Percentiles rank a stretch among this genome's conserved stretches.
These are phyloP conservation scores for Diaporthe ilicicola DNA, from an alignment of 2,329 filamentous ascomycete genomes.

Conservation along the genomic window DNA sequence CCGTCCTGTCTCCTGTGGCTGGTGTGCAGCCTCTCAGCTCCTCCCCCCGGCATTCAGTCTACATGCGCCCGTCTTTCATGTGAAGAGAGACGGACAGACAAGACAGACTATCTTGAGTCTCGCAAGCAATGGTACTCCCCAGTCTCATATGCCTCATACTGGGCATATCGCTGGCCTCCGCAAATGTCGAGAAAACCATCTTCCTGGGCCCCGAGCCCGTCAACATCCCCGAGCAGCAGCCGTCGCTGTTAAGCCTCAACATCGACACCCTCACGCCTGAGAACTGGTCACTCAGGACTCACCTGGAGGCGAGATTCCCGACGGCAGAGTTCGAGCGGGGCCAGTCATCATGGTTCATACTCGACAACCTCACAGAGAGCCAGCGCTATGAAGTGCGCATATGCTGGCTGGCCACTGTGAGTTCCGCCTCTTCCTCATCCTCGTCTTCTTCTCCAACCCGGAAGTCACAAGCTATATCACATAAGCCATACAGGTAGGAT, in stretches of 20 bases:
- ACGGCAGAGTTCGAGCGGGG: conserved; percentile 61
- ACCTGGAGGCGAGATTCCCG: conserved; percentile 75
- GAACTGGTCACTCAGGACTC: conserved; percentile 65
- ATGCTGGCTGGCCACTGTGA: conserved; percentile 92
- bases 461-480: background rate
- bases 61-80: background rate
- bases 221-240: conserved; percentile 62
- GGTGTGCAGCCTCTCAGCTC: background rate
- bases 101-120: conserved; percentile 1
- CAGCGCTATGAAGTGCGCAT: conserved; percentile 90
- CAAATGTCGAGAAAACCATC: conserved; percentile 91
- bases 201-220: conserved; percentile 76
- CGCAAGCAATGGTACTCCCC: background rate
- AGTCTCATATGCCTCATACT: conserved; percentile 33
- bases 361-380: conserved; percentile 73
- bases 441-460: background rate
- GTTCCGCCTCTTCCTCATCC: conserved; percentile 44
- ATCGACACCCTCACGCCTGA: conserved; percentile 71
- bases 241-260: conserved; percentile 66
- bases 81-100: background rate
- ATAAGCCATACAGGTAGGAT: background rate
- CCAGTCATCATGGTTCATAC: conserved; percentile 78
- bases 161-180: conserved; percentile 45
- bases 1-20: background rate
- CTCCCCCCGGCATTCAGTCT: background rate